phyloP scores from a whole-genome alignment of 2,329 filamentous ascomycete species.

The Escovopsis sp. region DNA sequence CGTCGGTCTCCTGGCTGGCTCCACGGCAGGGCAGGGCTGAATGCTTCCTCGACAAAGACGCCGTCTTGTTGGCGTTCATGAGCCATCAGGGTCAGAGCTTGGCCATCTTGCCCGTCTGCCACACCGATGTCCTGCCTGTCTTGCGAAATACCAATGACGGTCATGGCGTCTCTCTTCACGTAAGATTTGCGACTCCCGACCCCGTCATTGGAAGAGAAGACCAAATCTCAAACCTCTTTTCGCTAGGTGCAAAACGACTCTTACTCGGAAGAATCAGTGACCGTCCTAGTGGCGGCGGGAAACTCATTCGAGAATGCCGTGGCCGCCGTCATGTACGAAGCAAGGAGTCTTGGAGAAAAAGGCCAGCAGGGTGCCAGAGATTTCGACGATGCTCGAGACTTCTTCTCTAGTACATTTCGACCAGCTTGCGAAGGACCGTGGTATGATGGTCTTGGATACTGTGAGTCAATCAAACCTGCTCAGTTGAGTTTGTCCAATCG shows the following conservation, averaged over 20 bases:
- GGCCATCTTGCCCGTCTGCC: slow-evolving; percentile 65
- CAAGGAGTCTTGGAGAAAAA: slow-evolving; percentile 39
- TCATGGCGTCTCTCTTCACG: slow-evolving; percentile 46
- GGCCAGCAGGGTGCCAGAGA: slow-evolving; percentile 23
- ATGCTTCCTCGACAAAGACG: slow-evolving; percentile 63
- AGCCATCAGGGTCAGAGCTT: slow-evolving; percentile 57
- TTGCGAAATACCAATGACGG: slow-evolving; percentile 53
- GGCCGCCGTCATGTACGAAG: slow-evolving; percentile 74
- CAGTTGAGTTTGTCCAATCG: too few species aligned
- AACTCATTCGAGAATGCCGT: slow-evolving; percentile 61
- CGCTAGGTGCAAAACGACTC: slow-evolving; percentile 52
- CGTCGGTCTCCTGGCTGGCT: slow-evolving; percentile 74
- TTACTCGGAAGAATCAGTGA: slow-evolving; percentile 35
- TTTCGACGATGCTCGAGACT: too few species aligned
- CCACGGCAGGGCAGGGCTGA: slow-evolving; percentile 63
- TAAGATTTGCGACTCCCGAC: slow-evolving; percentile 22
- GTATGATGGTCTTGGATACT: slow-evolving; percentile 89
- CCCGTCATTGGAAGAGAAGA: background rate
- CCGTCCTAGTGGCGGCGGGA: slow-evolving; percentile 56
- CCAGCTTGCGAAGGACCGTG: slow-evolving; percentile 67
- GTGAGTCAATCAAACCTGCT: slow-evolving; percentile 28
- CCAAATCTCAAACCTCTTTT: slow-evolving; percentile 5
- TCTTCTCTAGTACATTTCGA: slow-evolving; percentile 20
- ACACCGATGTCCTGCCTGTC: slow-evolving; percentile 54
- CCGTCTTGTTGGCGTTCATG: slow-evolving; percentile 64